Percentiles rank a stretch among this genome's conserved stretches.
Evolutionary conservation across 192 early-diverging fungal genomes (phyloP).

Genomic region (Diversispora eburnea): DNA sequence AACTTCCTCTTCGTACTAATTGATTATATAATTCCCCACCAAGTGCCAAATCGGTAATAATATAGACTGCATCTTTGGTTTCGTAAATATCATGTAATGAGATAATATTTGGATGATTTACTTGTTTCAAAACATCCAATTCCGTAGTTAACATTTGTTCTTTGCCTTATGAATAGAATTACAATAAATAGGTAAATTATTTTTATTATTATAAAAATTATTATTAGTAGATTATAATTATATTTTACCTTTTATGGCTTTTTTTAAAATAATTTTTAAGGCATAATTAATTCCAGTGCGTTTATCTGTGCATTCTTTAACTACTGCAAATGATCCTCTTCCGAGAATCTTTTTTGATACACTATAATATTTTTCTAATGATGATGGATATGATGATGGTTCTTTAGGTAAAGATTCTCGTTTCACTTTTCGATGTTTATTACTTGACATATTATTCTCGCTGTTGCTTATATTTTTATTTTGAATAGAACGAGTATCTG

Average conservation of each 20-base stretch:
- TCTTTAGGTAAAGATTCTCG: too few relatives aligned
- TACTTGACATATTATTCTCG: too few relatives aligned
- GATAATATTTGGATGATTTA: conserved; percentile 85
- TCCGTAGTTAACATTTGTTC: conserved; percentile 63
- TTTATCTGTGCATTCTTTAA: conserved; percentile 62
- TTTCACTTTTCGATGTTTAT: too few relatives aligned
- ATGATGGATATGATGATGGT: too few relatives aligned
- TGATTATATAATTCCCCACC: conserved; percentile 90
- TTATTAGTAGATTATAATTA: too few relatives aligned
- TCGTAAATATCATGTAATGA: conserved; percentile 71
- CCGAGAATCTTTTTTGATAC: conserved; percentile 44
- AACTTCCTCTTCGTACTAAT: conserved; percentile 68
- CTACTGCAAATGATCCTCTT: conserved; percentile 56
- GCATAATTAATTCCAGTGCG: conserved; percentile 57
- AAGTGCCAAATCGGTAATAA: conserved; percentile 69
- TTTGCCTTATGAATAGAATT: conserved; percentile 49
- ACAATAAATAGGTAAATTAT: not conserved
- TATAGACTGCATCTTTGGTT: conserved; percentile 66
- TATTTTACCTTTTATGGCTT: conserved; percentile 43
- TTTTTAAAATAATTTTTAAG: conserved; percentile 73
- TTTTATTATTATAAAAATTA: too few relatives aligned
- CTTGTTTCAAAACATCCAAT: conserved; percentile 63
- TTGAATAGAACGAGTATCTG: too few relatives aligned
- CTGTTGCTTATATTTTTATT: too few relatives aligned
- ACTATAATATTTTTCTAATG: conserved; percentile 34